phyloP scores from a whole-genome alignment of 164 flowering plant species.

The Tetracentron sinense region DNA sequence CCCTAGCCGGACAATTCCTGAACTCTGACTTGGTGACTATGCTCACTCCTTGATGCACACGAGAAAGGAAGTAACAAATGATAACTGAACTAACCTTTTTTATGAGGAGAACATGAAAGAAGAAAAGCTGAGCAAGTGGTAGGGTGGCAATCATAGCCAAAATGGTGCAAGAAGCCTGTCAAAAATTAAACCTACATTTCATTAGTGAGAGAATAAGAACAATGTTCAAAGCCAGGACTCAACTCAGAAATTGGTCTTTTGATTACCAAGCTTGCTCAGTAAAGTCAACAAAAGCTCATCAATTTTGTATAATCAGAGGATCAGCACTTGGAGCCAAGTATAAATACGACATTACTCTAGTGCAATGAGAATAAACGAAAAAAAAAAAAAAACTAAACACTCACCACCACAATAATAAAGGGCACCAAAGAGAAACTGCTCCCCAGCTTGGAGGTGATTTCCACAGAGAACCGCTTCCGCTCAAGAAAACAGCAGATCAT shows the following conservation, averaged over 20 bases:
- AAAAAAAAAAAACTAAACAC: conserved; percentile 19
- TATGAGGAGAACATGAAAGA: conserved; percentile 94
- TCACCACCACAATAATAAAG: conserved; percentile 86
- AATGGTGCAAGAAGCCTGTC: conserved; percentile 83
- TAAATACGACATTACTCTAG: too few relatives aligned
- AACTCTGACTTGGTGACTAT: too few relatives aligned
- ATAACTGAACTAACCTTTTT: conserved; percentile 56
- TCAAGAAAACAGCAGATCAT: conserved; percentile 81
- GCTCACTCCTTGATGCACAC: too few relatives aligned
- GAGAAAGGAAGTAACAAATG: neutral
- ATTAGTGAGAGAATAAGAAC: conserved; percentile 6
- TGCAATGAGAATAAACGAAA: too few relatives aligned
- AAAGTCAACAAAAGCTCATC: neutral
- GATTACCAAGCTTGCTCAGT: neutral
- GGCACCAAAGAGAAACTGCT: conserved; percentile 96
- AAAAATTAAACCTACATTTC: neutral
- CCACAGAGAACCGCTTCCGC: conserved; percentile 56
- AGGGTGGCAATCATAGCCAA: conserved; percentile 94
- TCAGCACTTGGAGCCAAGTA: neutral
- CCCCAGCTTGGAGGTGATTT: conserved; percentile 80
- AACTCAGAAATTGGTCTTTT: neutral
- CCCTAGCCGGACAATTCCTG: too few relatives aligned
- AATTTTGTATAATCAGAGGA: neutral
- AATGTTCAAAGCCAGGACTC: neutral
- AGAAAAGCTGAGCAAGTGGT: conserved; percentile 93